Percentiles rank a stretch among this genome's conserved stretches.
phyloP scores from a whole-genome alignment of 371 early-diverging fungal species.

The Syncephalastrum racemosum region DNA sequence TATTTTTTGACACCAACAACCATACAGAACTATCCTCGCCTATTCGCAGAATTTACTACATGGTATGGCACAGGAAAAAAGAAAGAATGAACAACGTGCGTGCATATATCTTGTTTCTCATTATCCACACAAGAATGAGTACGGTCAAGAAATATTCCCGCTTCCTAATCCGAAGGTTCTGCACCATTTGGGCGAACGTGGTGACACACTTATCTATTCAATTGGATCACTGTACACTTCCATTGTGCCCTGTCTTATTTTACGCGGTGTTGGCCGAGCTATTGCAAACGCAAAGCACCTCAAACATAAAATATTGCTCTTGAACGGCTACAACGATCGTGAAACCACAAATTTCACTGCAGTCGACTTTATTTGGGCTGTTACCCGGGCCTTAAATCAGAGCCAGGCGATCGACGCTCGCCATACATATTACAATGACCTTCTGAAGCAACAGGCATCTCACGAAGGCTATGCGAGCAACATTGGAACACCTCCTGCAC shows the following conservation, averaged over 20 bases:
- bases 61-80: constrained; percentile 19
- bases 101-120: background rate
- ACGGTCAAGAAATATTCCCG: constrained; percentile 62
- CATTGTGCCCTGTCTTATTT: constrained; percentile 61
- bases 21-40: constrained; percentile 38
- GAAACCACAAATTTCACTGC: constrained; percentile 64
- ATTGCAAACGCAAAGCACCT: constrained; percentile 49
- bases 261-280: constrained; percentile 55
- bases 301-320: constrained; percentile 56
- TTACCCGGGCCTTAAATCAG: constrained; percentile 60
- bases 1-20: constrained; percentile 42
- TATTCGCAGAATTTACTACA: constrained; percentile 61
- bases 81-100: too few relatives aligned
- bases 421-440: constrained; percentile 19
- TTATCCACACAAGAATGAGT: constrained; percentile 48
- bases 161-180: constrained; percentile 54
- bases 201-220: constrained; percentile 57
- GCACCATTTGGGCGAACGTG: constrained; percentile 31
- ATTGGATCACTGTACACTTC: constrained; percentile 66
- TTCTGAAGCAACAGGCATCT: constrained; percentile 1
- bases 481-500: constrained; percentile 2
- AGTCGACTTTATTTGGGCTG: constrained; percentile 60
- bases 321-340: constrained; percentile 65
- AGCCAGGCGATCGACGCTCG: constrained; percentile 29
- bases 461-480: constrained; percentile 6